Percentiles rank a stretch among this genome's conserved stretches.
phyloP scores from a whole-genome alignment of 73 alveolate species.

The Tetrahymena thermophila region DNA sequence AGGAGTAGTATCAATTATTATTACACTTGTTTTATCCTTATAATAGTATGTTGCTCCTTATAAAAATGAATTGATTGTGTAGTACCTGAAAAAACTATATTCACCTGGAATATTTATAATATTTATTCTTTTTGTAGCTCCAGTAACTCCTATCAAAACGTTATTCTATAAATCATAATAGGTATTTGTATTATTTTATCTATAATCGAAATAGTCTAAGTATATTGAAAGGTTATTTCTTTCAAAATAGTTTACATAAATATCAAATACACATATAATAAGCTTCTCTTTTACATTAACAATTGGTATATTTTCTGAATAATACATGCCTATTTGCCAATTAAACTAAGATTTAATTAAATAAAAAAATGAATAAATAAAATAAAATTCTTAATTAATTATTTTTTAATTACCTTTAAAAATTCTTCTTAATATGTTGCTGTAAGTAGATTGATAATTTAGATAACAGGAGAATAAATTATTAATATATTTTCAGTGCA shows the following conservation, averaged over 20 bases:
- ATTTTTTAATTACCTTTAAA: not conserved
- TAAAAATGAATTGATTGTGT: not conserved
- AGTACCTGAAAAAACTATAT: too few species aligned
- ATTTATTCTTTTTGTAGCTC: not conserved
- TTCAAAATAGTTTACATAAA: too few species aligned
- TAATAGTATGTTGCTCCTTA: not conserved
- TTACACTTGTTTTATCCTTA: not conserved
- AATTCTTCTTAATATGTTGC: not conserved
- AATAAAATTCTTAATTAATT: too few species aligned
- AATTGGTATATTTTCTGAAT: not conserved
- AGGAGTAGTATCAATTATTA: not conserved
- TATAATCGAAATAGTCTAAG: not conserved
- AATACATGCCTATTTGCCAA: too few species aligned
- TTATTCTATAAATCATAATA: not conserved
- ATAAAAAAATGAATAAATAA: too few species aligned
- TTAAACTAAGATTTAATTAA: not conserved
- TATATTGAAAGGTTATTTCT: not conserved
- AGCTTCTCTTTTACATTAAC: not conserved
- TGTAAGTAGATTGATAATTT: not conserved
- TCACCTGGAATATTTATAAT: not conserved
- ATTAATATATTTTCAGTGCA: not conserved
- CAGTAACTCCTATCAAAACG: not conserved
- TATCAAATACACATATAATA: not conserved
- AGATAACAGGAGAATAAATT: not conserved
- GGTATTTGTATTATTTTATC: not conserved